These are phyloP conservation scores for Zoysia japonica DNA, from an alignment of 176 grass and related monocot species.

Conservation along the genomic window DNA sequence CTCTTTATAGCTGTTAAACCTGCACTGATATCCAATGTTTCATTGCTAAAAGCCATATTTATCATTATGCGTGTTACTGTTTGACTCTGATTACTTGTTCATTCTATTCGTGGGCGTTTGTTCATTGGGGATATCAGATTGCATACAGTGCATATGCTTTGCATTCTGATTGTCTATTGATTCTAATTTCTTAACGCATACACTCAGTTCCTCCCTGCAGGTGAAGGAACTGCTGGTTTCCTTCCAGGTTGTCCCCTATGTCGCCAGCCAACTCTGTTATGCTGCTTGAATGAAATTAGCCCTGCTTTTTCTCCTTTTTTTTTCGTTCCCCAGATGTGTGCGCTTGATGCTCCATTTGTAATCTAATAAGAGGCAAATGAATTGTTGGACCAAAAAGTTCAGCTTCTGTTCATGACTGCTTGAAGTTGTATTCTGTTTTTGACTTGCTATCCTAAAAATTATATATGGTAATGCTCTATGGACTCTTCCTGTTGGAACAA, in stretches of 20 bases:
- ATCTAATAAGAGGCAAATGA: neutral
- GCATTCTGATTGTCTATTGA: neutral
- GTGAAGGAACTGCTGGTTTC: slow-evolving; percentile 16
- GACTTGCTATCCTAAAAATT: neutral
- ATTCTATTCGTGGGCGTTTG: neutral
- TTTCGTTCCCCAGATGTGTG: neutral
- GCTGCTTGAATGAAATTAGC: slow-evolving; percentile 21
- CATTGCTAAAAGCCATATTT: neutral
- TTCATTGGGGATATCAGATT: neutral
- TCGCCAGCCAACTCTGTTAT: neutral
- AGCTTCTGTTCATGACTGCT: neutral
- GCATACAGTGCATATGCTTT: neutral
- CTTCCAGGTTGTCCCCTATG: neutral
- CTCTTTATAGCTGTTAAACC: neutral
- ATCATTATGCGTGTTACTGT: neutral
- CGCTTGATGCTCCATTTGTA: neutral
- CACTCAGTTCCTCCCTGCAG: neutral
- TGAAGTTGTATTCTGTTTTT: neutral
- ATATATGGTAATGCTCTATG: too few species aligned
- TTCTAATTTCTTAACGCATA: neutral
- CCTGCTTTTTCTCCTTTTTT: neutral
- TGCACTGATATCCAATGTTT: neutral
- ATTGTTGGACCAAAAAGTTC: neutral
- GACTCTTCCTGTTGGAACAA: too few species aligned
- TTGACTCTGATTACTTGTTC: neutral